Percentiles rank a stretch among this genome's conserved stretches.
Conservation (phyloP, 2,329 filamentous ascomycete species). For the Fusarium sterilihyphosum region DNA sequence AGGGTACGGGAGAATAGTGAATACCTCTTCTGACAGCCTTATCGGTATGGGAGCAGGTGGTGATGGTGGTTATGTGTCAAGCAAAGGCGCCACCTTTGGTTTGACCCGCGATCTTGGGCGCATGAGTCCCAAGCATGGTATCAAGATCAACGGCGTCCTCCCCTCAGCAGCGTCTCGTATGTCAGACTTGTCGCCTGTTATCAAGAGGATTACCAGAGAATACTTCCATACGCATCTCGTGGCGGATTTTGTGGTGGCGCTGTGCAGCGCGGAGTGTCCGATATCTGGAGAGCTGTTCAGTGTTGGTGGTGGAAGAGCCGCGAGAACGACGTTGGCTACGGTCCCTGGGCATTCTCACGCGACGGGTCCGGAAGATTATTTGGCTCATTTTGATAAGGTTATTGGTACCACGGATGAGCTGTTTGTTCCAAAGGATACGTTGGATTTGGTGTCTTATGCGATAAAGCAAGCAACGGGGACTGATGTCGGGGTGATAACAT, state of each 20-base stretch:
- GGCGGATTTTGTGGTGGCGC: neutral
- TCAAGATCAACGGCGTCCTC: neutral
- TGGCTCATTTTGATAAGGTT: neutral
- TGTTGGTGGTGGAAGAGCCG: neutral
- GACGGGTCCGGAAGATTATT: neutral
- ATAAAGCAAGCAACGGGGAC: neutral
- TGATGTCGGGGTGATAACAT: neutral
- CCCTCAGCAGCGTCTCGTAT: neutral
- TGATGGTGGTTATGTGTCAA: neutral
- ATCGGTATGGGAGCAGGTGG: neutral
- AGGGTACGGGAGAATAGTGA: neutral
- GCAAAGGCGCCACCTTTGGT: neutral
- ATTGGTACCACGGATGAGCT: neutral
- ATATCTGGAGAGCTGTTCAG: neutral
- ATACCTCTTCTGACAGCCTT: neutral
- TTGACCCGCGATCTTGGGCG: neutral
- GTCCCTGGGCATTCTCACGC: neutral
- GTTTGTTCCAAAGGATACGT: neutral
- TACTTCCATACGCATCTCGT: neutral
- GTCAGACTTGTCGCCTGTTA: neutral
- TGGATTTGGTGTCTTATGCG: neutral
- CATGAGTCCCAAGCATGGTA: neutral
- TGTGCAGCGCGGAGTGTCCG: neutral
- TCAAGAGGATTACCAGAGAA: neutral
- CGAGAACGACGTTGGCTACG: neutral